phyloP scores from a whole-genome alignment of 1,284 basidiomycete genomes.

The Ustilago lituana region DNA sequence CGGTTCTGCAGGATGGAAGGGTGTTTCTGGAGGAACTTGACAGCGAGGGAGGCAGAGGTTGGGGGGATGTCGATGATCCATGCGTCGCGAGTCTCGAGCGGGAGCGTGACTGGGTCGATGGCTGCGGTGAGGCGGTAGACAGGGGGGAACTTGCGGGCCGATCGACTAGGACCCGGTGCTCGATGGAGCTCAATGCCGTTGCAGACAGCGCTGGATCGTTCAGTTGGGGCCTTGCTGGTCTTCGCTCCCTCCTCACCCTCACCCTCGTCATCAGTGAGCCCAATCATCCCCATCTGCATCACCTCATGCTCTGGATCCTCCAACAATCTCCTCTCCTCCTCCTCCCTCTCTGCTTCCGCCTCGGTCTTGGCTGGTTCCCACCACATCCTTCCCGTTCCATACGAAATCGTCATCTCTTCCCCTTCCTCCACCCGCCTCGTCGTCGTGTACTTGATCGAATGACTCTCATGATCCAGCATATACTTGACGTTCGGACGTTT shows the following conservation, averaged over 20 bases:
- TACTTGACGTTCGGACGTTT: slow-evolving; percentile 77
- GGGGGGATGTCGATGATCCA: slow-evolving; percentile 85
- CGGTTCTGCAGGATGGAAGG: slow-evolving; percentile 31
- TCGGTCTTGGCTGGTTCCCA: slow-evolving; percentile 46
- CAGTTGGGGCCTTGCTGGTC: too few species aligned
- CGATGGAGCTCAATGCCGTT: slow-evolving; percentile 23
- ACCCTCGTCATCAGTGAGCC: slow-evolving; percentile 17
- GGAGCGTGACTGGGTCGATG: slow-evolving; percentile 66
- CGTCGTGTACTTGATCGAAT: slow-evolving; percentile 77
- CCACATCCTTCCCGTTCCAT: slow-evolving; percentile 70
- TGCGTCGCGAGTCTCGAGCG: slow-evolving; percentile 72
- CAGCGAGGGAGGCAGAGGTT: slow-evolving; percentile 28
- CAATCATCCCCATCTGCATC: slow-evolving; percentile 19
- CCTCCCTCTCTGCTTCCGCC: slow-evolving; percentile 8
- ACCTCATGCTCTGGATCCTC: slow-evolving; percentile 10
- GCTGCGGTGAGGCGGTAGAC: slow-evolving; percentile 66
- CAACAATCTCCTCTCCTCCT: slow-evolving; percentile 5
- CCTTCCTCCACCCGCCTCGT: slow-evolving; percentile 71
- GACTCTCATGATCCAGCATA: slow-evolving; percentile 70
- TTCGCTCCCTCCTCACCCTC: background rate
- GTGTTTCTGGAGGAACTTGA: slow-evolving; percentile 45
- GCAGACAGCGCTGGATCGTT: too few species aligned
- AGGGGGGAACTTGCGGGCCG: slow-evolving; percentile 33
- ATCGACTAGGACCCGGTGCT: slow-evolving; percentile 23
- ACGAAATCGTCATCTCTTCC: slow-evolving; percentile 83